Conservation (phyloP, 1,284 basidiomycete genomes). For the Inonotus obliquus region DNA sequence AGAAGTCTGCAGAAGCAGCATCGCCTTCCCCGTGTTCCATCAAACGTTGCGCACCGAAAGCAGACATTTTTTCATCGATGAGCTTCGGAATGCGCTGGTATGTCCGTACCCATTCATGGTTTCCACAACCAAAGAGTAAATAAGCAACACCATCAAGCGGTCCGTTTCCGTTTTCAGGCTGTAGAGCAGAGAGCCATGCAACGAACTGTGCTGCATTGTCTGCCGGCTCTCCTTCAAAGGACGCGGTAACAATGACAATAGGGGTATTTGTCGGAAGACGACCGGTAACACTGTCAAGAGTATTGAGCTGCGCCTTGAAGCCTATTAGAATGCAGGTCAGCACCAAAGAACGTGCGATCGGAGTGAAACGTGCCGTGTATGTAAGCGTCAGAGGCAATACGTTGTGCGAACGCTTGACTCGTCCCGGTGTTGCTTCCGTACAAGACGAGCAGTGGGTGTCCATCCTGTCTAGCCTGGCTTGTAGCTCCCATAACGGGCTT, state of each 20-base stretch:
- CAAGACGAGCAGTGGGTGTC: conserved; percentile 35
- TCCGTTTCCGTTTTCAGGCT: conserved; percentile 21
- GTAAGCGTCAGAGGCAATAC: conserved; percentile 38
- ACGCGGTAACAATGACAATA: conserved; percentile 45
- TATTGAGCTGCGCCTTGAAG: conserved; percentile 37
- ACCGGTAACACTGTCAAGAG: conserved; percentile 39
- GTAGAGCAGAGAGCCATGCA: conserved; percentile 35
- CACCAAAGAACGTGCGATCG: neutral
- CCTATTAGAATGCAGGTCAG: conserved; percentile 25
- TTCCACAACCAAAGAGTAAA: conserved; percentile 51
- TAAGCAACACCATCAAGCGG: conserved; percentile 37
- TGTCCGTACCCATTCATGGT: conserved; percentile 48
- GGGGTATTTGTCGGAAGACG: conserved; percentile 44
- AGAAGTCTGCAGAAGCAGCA: conserved; percentile 40
- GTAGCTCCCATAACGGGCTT: no score
- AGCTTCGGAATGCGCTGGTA: conserved; percentile 47
- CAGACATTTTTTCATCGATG: conserved; percentile 36
- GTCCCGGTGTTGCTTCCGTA: conserved; percentile 50
- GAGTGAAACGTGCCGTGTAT: conserved; percentile 30
- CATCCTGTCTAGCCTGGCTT: neutral
- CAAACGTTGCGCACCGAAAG: conserved; percentile 39
- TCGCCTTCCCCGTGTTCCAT: conserved; percentile 39
- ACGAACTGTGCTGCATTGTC: conserved; percentile 47
- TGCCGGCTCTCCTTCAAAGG: conserved; percentile 49
- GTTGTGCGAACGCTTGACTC: conserved; percentile 46